phyloP scores from a whole-genome alignment of 768 basidiomycete genomes.

The Rhizopogon roseolus region DNA sequence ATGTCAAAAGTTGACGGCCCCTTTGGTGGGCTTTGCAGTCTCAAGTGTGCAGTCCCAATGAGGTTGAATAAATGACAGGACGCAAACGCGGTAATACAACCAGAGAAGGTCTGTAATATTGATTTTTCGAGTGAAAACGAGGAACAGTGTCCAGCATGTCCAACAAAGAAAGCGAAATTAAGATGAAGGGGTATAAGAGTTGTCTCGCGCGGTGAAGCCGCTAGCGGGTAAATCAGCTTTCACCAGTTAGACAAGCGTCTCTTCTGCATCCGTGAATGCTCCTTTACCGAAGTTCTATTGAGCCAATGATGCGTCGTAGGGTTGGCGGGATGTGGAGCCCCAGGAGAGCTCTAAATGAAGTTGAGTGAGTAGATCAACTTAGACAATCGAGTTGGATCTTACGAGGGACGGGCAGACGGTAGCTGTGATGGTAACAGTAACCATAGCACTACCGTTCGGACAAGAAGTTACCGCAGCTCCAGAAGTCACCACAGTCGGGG shows the following conservation, averaged over 20 bases:
- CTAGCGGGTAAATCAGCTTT: background rate
- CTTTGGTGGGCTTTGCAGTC: too few relatives aligned
- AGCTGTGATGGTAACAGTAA: conserved; percentile 16
- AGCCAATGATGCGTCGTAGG: background rate
- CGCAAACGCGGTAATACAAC: background rate
- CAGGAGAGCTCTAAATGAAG: background rate
- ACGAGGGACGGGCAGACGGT: conserved; percentile 12
- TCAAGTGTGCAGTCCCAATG: too few relatives aligned
- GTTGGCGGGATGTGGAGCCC: background rate
- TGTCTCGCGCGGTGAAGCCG: background rate
- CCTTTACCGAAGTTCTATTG: background rate
- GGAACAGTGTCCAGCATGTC: background rate
- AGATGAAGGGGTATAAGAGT: background rate
- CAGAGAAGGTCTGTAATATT: too few relatives aligned
- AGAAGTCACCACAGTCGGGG: background rate
- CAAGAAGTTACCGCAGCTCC: background rate
- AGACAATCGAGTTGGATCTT: background rate
- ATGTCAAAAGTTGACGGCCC: too few relatives aligned
- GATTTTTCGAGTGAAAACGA: background rate
- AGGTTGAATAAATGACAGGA: background rate
- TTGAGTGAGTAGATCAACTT: background rate
- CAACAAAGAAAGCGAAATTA: background rate
- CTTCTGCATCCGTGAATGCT: background rate
- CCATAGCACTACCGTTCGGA: background rate
- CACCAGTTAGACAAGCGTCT: background rate